Evolutionary conservation across 371 early-diverging fungal species (phyloP).

Genomic region (Basidiobolus meristosporus): DNA sequence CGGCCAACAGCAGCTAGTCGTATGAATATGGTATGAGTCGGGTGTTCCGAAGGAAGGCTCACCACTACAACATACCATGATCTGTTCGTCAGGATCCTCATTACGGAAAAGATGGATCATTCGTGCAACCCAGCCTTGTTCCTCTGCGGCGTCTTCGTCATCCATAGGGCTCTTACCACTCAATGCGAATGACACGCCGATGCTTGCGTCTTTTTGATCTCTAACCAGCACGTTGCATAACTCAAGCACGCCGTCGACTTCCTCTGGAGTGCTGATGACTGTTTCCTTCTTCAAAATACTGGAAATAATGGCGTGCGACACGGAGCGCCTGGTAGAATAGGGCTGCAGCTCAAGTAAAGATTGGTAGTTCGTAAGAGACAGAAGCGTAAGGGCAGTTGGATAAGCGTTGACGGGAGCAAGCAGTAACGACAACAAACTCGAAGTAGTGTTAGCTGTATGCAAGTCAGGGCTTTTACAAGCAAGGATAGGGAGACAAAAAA

Average conservation of each 20-base stretch:
- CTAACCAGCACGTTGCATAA: constrained; percentile 57
- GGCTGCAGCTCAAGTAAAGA: constrained; percentile 62
- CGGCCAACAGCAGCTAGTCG: constrained; percentile 43
- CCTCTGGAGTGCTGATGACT: constrained; percentile 43
- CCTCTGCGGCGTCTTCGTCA: constrained; percentile 25
- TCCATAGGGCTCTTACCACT: constrained; percentile 12
- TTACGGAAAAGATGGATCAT: constrained; percentile 61
- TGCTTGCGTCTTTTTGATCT: constrained; percentile 42
- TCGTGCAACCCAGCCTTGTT: constrained; percentile 66
- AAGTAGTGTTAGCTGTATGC: constrained; percentile 29
- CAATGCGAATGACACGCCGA: constrained; percentile 2
- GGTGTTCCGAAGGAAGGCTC: not conserved
- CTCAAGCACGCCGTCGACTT: constrained; percentile 64
- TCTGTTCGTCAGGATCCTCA: constrained; percentile 48
- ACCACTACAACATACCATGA: constrained; percentile 21
- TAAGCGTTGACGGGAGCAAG: constrained; percentile 59
- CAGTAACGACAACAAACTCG: constrained; percentile 38
- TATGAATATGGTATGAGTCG: not conserved
- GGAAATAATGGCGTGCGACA: constrained; percentile 56
- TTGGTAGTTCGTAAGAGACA: constrained; percentile 48
- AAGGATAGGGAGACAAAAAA: constrained; percentile 1
- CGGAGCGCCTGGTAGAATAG: constrained; percentile 52
- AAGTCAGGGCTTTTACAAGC: constrained; percentile 24
- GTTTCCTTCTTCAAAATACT: constrained; percentile 42
- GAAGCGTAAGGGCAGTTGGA: constrained; percentile 27